Percentiles rank a stretch among this genome's conserved stretches.
phyloP scores from a whole-genome alignment of 305 asterid species.

The Euphrasia arctica region DNA sequence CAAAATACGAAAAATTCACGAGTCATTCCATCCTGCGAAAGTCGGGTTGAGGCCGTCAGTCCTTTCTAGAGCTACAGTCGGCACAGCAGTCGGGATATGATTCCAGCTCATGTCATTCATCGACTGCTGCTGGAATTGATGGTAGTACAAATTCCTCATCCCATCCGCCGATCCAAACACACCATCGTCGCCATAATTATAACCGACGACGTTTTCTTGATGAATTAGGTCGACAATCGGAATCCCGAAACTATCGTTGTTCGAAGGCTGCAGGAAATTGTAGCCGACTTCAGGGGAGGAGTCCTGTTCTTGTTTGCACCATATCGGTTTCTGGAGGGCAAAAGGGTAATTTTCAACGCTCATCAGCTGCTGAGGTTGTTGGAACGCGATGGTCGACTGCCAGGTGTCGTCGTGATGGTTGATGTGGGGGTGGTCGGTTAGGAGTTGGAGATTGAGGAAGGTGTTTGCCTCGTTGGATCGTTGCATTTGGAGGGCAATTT shows the following conservation, averaged over 20 bases:
- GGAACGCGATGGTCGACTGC: constrained; percentile 50
- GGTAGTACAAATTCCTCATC: constrained; percentile 37
- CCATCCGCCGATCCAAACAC: constrained; percentile 42
- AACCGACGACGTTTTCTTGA: constrained; percentile 21
- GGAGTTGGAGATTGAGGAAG: constrained; percentile 36
- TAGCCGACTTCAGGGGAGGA: constrained; percentile 23
- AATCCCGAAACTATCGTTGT: constrained; percentile 13
- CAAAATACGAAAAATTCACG: constrained; percentile 18
- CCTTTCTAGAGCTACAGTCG: constrained; percentile 28
- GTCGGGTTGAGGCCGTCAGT: constrained; percentile 38
- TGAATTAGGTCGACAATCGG: constrained; percentile 23
- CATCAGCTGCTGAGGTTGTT: constrained; percentile 43
- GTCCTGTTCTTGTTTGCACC: constrained; percentile 71
- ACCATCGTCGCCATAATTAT: background rate
- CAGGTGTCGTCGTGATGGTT: constrained; percentile 28
- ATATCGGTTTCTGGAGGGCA: constrained; percentile 38
- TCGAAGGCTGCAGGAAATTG: constrained; percentile 44
- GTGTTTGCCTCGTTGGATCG: constrained; percentile 31
- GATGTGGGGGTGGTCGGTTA: constrained; percentile 19
- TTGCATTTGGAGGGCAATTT: constrained; percentile 49
- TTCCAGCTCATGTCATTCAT: constrained; percentile 42
- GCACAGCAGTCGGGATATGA: constrained; percentile 43
- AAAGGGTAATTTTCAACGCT: constrained; percentile 37
- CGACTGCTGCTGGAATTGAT: constrained; percentile 31
- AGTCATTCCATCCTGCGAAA: constrained; percentile 52